Conservation (phyloP, 768 basidiomycete genomes). For the Russula brevipes region DNA sequence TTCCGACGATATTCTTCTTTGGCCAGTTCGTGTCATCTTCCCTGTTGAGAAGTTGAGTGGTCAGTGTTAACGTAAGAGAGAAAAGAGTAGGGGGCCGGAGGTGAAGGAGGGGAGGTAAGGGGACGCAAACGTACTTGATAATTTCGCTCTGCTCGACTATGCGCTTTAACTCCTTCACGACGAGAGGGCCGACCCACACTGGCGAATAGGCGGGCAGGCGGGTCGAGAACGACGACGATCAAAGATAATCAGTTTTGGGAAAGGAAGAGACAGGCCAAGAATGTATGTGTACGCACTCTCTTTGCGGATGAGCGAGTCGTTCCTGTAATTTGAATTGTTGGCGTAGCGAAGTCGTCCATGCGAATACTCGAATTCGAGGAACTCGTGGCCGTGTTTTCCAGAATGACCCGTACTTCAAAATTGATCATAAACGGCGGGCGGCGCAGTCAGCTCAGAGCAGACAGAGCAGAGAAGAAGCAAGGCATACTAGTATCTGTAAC, state of each 20-base stretch:
- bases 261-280: too few species aligned
- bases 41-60: constrained; percentile 39
- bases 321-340: constrained; percentile 98
- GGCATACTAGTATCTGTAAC: constrained; percentile 46
- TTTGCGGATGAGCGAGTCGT: constrained; percentile 96
- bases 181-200: constrained; percentile 95
- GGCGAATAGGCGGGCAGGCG: not conserved
- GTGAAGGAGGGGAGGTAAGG: not conserved
- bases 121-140: constrained; percentile 60
- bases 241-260: too few species aligned
- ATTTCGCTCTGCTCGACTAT: constrained; percentile 93
- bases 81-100: not conserved
- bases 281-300: constrained; percentile 66
- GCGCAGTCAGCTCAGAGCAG: not conserved
- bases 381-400: constrained; percentile 96
- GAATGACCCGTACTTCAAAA: constrained; percentile 83
- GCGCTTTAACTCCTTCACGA: constrained; percentile 90
- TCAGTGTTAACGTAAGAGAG: not conserved
- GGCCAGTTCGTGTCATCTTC: constrained; percentile 99
- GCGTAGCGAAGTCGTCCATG: constrained; percentile 96
- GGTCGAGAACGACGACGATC: not conserved
- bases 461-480: constrained; percentile 1
- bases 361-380: constrained; percentile 97
- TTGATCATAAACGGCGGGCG: not conserved
- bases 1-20: constrained; percentile 97